Percentiles rank a stretch among this genome's conserved stretches.
These are phyloP conservation scores for Heliamphora pulchella DNA, from an alignment of 179 eudicot species.

Conservation along the genomic window DNA sequence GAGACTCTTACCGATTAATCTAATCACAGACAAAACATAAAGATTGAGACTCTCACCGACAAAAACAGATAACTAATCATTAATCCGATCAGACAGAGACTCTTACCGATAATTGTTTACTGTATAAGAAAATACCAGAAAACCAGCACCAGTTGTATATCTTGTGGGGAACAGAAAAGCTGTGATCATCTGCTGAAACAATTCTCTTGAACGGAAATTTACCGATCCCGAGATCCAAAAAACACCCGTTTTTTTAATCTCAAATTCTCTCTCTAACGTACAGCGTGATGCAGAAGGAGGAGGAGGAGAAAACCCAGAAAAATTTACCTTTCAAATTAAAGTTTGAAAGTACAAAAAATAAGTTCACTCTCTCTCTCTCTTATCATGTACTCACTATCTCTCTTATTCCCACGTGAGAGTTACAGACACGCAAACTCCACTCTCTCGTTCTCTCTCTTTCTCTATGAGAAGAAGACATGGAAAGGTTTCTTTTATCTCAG, in stretches of 20 bases:
- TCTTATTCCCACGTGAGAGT: slow-evolving; percentile 36
- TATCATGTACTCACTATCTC: slow-evolving; percentile 24
- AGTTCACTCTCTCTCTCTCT: slow-evolving; percentile 16
- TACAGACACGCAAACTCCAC: neutral
- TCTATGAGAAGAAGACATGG: slow-evolving; percentile 14
- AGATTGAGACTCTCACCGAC: too few relatives aligned
- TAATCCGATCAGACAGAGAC: too few relatives aligned
- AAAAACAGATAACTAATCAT: too few relatives aligned
- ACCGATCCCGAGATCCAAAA: slow-evolving; percentile 29
- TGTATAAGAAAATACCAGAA: slow-evolving; percentile 26
- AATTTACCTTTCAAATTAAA: slow-evolving; percentile 9
- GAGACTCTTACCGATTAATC: too few relatives aligned
- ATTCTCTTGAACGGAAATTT: slow-evolving; percentile 17
- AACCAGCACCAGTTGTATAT: slow-evolving; percentile 30
- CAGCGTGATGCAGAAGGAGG: neutral
- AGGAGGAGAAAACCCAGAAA: slow-evolving; percentile 8
- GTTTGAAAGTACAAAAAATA: slow-evolving; percentile 32
- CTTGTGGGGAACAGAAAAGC: slow-evolving; percentile 35
- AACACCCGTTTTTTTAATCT: neutral
- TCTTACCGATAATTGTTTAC: too few relatives aligned
- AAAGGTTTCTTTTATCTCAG: slow-evolving; percentile 11
- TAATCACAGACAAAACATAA: too few relatives aligned
- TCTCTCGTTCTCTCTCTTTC: slow-evolving; percentile 18
- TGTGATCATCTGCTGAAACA: slow-evolving; percentile 21
- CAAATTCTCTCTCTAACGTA: neutral